Conservation (phyloP, 768 basidiomycete species). For the Boletus vermiculosoides region DNA sequence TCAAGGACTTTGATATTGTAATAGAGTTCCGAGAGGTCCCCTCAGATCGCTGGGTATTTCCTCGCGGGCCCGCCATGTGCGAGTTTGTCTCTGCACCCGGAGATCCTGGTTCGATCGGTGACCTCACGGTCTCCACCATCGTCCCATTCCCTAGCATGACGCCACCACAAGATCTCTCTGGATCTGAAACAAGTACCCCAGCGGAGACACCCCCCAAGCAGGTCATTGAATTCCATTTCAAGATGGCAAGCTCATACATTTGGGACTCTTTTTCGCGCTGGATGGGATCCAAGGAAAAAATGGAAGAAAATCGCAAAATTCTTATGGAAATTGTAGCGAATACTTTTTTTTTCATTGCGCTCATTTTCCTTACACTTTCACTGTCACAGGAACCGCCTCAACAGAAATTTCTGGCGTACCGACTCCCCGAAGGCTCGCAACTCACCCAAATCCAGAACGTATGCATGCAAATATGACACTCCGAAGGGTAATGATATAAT, state of each 20-base stretch:
- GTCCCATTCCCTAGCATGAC: conserved; percentile 42
- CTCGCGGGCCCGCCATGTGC: conserved; percentile 54
- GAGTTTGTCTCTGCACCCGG: conserved; percentile 36
- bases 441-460: conserved; percentile 62
- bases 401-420: conserved; percentile 55
- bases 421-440: conserved; percentile 53
- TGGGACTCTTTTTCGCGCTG: conserved; percentile 63
- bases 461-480: conserved; percentile 15
- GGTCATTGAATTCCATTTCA: conserved; percentile 49
- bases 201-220: conserved; percentile 23
- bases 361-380: background rate
- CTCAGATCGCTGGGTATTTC: conserved; percentile 66
- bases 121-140: conserved; percentile 43
- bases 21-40: conserved; percentile 66
- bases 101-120: conserved; percentile 19
- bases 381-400: conserved; percentile 40
- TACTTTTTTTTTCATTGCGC: background rate
- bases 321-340: conserved; percentile 46
- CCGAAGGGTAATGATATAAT: background rate
- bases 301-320: conserved; percentile 46
- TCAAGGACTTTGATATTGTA: conserved; percentile 69
- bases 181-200: conserved; percentile 11
- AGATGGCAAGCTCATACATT: conserved; percentile 44
- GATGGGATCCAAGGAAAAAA: conserved; percentile 56
- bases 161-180: conserved; percentile 10